These are phyloP conservation scores for Erodium texanum DNA, from an alignment of 441 rosid species.

Conservation along the genomic window DNA sequence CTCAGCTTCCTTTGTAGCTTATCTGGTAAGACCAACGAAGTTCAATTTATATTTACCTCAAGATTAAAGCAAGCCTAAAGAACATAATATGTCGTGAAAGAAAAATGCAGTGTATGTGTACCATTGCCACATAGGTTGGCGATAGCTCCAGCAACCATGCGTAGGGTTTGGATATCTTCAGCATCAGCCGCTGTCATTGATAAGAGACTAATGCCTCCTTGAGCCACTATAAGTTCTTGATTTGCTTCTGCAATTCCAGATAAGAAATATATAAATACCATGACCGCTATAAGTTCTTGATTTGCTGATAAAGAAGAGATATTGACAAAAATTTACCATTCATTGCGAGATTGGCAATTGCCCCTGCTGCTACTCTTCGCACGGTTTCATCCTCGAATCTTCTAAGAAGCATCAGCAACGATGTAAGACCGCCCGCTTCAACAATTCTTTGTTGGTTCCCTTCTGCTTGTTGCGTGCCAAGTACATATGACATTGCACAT, in stretches of 20 bases:
- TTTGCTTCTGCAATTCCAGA: conserved; percentile 55
- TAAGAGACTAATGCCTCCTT: conserved; percentile 75
- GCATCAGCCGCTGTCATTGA: conserved; percentile 74
- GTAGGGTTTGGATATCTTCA: conserved; percentile 88
- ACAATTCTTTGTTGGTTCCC: conserved; percentile 93
- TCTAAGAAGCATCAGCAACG: conserved; percentile 69
- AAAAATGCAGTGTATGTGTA: conserved; percentile 37
- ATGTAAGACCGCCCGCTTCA: conserved; percentile 91
- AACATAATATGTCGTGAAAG: neutral
- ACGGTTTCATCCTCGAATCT: conserved; percentile 83
- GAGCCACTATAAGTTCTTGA: conserved; percentile 92
- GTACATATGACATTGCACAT: neutral
- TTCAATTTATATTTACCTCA: no score
- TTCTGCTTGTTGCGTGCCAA: conserved; percentile 35
- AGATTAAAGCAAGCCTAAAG: no score
- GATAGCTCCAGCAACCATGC: conserved; percentile 98
- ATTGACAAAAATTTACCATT: conserved; percentile 44
- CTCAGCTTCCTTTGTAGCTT: conserved; percentile 72
- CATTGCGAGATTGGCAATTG: conserved; percentile 99
- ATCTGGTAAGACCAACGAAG: conserved; percentile 32
- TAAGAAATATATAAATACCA: neutral
- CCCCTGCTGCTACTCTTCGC: conserved; percentile 98
- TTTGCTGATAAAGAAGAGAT: neutral
- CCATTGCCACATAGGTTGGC: conserved; percentile 99
- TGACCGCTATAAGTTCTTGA: no score